phyloP scores from a whole-genome alignment of 495 filamentous ascomycete genomes.

The Xylona heveae region DNA sequence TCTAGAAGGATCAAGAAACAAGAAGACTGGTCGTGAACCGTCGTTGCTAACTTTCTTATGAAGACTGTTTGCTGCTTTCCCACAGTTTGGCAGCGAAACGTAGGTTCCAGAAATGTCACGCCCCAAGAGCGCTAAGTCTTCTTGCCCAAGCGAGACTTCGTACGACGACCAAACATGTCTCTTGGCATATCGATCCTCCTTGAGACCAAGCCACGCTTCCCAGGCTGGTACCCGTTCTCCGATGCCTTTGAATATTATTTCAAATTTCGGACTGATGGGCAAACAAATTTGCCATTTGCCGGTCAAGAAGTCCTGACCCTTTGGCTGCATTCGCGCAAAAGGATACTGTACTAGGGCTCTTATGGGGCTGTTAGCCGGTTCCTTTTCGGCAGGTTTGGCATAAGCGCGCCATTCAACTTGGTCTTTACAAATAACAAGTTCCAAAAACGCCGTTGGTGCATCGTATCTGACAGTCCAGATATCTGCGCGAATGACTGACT shows the following conservation, averaged over 20 bases:
- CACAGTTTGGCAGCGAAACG: slow-evolving; percentile 35
- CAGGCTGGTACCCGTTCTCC: slow-evolving; percentile 13
- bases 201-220: slow-evolving; percentile 19
- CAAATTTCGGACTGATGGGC: slow-evolving; percentile 14
- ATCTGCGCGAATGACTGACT: slow-evolving; percentile 22
- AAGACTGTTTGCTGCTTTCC: slow-evolving; percentile 37
- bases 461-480: slow-evolving; percentile 32
- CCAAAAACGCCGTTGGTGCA: slow-evolving; percentile 22
- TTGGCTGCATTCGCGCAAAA: slow-evolving; percentile 28
- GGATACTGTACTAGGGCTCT: slow-evolving; percentile 29
- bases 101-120: slow-evolving; percentile 33
- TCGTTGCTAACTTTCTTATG: slow-evolving; percentile 19
- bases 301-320: slow-evolving; percentile 12
- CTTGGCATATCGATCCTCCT: slow-evolving; percentile 13
- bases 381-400: slow-evolving; percentile 18
- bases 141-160: slow-evolving; percentile 13
- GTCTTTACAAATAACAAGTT: slow-evolving; percentile 22
- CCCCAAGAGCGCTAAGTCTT: slow-evolving; percentile 15
- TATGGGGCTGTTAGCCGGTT: slow-evolving; percentile 19
- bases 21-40: slow-evolving; percentile 21
- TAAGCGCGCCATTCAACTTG: slow-evolving; percentile 32
- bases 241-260: slow-evolving; percentile 10
- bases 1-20: slow-evolving; percentile 42
- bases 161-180: slow-evolving; percentile 22
- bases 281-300: slow-evolving; percentile 30